A percentile compares a stretch with the other conserved stretches of the same genome.
Conservation (phyloP, 805 yeast genomes). For the Starmerella floris region DNA sequence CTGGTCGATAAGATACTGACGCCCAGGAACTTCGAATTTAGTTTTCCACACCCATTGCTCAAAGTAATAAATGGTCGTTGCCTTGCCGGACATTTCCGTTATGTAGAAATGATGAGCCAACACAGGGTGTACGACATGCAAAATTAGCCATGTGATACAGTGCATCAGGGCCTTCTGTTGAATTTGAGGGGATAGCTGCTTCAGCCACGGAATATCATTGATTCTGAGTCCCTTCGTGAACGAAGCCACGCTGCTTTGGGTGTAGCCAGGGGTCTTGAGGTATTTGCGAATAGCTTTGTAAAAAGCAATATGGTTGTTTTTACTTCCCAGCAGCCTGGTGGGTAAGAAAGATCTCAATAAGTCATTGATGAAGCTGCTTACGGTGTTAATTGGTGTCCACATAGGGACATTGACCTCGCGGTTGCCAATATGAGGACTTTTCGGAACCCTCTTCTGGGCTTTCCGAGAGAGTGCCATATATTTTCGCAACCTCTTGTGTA, state of each 20-base stretch:
- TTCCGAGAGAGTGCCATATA: not conserved
- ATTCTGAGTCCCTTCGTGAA: conserved; percentile 31
- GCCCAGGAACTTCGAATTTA: conserved; percentile 32
- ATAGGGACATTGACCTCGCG: not conserved
- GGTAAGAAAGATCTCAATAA: not conserved
- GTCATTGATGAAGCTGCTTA: not conserved
- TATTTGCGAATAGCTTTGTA: not conserved
- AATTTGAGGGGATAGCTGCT: conserved; percentile 8
- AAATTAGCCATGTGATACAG: conserved; percentile 50
- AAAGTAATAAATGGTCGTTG: conserved; percentile 12
- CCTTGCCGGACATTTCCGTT: conserved; percentile 35
- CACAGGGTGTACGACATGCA: conserved; percentile 34
- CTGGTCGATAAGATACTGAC: conserved; percentile 17
- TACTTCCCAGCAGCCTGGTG: conserved; percentile 1
- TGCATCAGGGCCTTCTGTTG: conserved; percentile 32
- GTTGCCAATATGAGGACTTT: not conserved
- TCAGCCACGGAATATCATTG: conserved; percentile 45
- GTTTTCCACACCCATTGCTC: conserved; percentile 21
- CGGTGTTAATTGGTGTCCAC: not conserved
- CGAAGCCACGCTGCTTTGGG: not conserved
- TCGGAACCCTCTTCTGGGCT: not conserved
- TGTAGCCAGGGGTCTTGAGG: conserved; percentile 4
- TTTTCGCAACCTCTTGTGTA: not conserved
- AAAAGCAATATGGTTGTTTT: not conserved
- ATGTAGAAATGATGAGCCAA: conserved; percentile 50